Percentiles rank a stretch among this genome's conserved stretches.
Evolutionary conservation across 139 green algal species (phyloP).

Genomic region (Coccomyxa sp.): DNA sequence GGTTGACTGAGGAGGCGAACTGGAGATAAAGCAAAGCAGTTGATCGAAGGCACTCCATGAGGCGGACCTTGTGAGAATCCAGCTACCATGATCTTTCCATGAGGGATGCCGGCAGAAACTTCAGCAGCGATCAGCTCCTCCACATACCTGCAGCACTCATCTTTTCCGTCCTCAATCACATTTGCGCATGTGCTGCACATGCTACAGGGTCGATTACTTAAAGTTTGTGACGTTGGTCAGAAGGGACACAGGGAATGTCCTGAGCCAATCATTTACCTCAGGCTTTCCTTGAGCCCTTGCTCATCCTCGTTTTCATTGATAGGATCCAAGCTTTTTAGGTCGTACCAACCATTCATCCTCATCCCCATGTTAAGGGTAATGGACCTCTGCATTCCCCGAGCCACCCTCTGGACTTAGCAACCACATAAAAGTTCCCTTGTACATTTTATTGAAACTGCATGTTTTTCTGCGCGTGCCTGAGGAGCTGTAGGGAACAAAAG

Average conservation of each 20-base stretch:
- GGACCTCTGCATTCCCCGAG: conserved; percentile 18
- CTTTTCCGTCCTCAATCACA: neutral
- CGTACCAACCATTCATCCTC: conserved; percentile 53
- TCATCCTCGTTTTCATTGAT: conserved; percentile 50
- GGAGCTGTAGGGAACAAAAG: conserved; percentile 58
- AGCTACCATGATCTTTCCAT: neutral
- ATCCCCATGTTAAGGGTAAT: conserved; percentile 63
- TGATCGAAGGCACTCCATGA: neutral
- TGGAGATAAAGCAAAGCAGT: neutral
- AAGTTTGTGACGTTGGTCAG: neutral
- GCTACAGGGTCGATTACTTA: neutral
- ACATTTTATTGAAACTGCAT: neutral
- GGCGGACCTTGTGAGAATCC: neutral
- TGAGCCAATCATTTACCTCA: conserved; percentile 22
- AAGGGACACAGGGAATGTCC: neutral
- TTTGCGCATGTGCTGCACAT: neutral
- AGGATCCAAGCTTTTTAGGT: conserved; percentile 49
- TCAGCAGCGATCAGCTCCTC: neutral
- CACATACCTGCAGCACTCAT: neutral
- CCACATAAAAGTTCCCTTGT: neutral
- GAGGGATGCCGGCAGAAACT: neutral
- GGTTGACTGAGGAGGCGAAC: neutral
- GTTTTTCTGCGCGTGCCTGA: neutral
- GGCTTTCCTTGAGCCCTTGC: conserved; percentile 46
- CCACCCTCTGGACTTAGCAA: neutral